Base-by-base conservation (phyloP, 768 basidiomycete species). In the Strobilomyces confusus region DNA sequence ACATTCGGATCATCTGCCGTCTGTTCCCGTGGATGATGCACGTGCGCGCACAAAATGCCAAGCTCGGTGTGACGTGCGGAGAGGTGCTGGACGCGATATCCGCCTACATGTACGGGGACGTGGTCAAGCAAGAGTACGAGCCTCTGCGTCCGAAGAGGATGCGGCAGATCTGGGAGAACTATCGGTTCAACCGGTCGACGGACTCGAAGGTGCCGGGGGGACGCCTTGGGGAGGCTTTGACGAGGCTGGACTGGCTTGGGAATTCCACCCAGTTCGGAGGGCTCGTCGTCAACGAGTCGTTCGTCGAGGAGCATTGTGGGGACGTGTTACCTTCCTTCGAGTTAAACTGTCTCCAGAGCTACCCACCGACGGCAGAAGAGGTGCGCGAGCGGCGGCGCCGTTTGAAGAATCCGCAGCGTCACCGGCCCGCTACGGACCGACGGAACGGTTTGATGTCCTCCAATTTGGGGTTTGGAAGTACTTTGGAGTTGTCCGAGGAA, bases 121-220 rank as follows among this genome's bases (percentile, higher is more conserved):
- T 83, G 4, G 70, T 72, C 17, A 77, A 76, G 61, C 65, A 69
- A 19, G 86, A 90, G 54, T 87, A 75, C 62, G 74, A 80, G 5
- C 54, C 59, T 2, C 66, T 83, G 6, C 30, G 73, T 0, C 36
- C 53, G 3, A 48, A 36, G 17, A 71, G 69, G 14, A 74, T 79
- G 55, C 72, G 71, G 1, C 65, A 71, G 11, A 72, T 88, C 12
- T 70, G 71, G 38, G 71, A 75, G 25, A 75, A 81, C 30, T 91
- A 88, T 66, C 69, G 75, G 34, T 73, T 79, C 63, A 91, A 92
- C 63, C 79, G 89, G 22, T 84, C 84, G 11, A 78, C 81, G 9
- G 76, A 76, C 29, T 71, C 70, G 22, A 81, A 80, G 44, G 87
- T 83, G 2, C 88, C 89, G 1, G 89, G 89, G 0, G 89, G 87